phyloP scores from a whole-genome alignment of 2,329 filamentous ascomycete species.

The Fusarium globosum region DNA sequence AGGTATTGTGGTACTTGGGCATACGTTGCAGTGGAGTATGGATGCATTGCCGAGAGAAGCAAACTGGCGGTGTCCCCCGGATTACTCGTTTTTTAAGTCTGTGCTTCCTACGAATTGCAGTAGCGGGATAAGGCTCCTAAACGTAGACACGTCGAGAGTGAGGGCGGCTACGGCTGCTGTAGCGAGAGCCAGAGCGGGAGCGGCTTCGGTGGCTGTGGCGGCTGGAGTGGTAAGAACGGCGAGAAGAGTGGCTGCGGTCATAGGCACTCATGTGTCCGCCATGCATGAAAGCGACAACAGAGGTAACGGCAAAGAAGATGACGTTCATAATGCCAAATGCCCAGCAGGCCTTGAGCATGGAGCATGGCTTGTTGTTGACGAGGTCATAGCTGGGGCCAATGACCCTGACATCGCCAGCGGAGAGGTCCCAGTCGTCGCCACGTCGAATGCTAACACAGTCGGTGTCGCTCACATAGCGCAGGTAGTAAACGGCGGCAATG shows the following conservation, averaged over 20 bases:
- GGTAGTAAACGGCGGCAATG: constrained; percentile 70
- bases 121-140: constrained; percentile 13
- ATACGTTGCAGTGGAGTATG: constrained; percentile 13
- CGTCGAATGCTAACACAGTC: constrained; percentile 73
- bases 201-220: constrained; percentile 56
- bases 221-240: constrained; percentile 51
- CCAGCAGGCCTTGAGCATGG: constrained; percentile 91
- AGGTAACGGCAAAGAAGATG: constrained; percentile 83
- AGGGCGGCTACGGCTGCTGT: constrained; percentile 60
- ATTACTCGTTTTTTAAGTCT: constrained; percentile 2
- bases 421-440: constrained; percentile 63
- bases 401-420: constrained; percentile 71
- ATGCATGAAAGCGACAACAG: constrained; percentile 73
- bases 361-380: constrained; percentile 78
- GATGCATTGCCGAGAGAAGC: not conserved
- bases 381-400: constrained; percentile 63
- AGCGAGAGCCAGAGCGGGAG: constrained; percentile 51
- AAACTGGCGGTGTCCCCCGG: not conserved
- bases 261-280: constrained; percentile 63
- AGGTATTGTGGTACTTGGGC: constrained; percentile 32
- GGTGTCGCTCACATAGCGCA: constrained; percentile 68
- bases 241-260: constrained; percentile 45
- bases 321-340: constrained; percentile 91
- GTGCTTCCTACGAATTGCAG: not conserved
- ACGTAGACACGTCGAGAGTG: constrained; percentile 63